Conservation (phyloP, 2,329 filamentous ascomycete genomes). For the Seiridium unicorne region DNA sequence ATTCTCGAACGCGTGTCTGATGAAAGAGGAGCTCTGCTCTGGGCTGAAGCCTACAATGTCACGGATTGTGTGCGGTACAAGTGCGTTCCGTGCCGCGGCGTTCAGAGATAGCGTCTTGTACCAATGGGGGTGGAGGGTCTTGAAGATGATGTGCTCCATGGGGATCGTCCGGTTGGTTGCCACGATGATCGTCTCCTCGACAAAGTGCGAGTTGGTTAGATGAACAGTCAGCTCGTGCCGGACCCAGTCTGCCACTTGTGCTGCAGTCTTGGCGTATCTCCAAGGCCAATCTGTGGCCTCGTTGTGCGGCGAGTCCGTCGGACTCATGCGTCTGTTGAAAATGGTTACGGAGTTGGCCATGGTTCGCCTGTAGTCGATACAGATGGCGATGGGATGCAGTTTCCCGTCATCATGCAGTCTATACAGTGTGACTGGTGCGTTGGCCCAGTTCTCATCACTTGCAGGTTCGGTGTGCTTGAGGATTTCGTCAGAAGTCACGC, state of each 20-base stretch:
- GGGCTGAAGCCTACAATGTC: conserved; percentile 39
- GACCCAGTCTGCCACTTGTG: conserved; percentile 46
- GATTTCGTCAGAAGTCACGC: conserved; percentile 22
- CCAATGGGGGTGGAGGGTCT: conserved; percentile 46
- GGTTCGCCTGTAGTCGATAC: conserved; percentile 42
- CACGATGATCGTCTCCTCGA: conserved; percentile 48
- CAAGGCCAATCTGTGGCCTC: conserved; percentile 48
- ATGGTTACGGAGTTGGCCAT: conserved; percentile 44
- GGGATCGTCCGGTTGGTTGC: conserved; percentile 40
- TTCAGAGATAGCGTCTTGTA: conserved; percentile 49
- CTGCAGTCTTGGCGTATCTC: conserved; percentile 51
- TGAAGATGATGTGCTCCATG: conserved; percentile 40
- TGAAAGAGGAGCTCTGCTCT: conserved; percentile 33
- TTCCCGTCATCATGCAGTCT: conserved; percentile 40
- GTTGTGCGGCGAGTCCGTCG: conserved; percentile 24
- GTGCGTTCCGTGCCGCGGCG: conserved; percentile 39
- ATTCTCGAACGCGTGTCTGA: conserved; percentile 37
- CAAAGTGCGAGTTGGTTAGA: conserved; percentile 41
- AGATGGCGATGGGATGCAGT: conserved; percentile 47
- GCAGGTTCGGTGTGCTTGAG: conserved; percentile 25
- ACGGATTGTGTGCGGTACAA: conserved; percentile 43
- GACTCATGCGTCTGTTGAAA: conserved; percentile 43
- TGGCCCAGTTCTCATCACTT: conserved; percentile 30
- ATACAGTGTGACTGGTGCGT: conserved; percentile 41
- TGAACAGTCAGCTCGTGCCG: conserved; percentile 47